Percentiles rank a stretch among this genome's conserved stretches.
phyloP scores from a whole-genome alignment of 176 grass and related monocot species.

The Miscanthus lutarioriparius region DNA sequence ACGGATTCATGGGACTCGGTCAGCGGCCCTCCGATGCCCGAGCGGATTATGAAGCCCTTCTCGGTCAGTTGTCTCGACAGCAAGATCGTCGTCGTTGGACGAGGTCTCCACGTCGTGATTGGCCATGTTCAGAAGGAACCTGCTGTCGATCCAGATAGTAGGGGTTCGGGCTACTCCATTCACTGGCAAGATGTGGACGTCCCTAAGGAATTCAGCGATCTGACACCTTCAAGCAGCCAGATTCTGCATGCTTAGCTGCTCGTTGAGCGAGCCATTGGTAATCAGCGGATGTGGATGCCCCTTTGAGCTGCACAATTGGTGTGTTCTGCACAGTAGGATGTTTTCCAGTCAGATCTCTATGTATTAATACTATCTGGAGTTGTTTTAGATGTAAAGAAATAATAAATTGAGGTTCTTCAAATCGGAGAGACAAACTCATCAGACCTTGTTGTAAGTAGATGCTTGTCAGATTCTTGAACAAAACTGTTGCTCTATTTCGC shows the following conservation, averaged over 20 bases:
- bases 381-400: conserved; percentile 26
- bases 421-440: conserved; percentile 2
- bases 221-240: conserved; percentile 83
- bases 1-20: conserved; percentile 72
- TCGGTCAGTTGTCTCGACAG: conserved; percentile 56
- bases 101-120: conserved; percentile 67
- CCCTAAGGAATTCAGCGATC: conserved; percentile 52
- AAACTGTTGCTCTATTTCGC: neutral
- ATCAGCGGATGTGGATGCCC: too few relatives aligned
- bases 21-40: conserved; percentile 55
- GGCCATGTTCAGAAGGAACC: conserved; percentile 56
- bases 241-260: conserved; percentile 69
- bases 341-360: neutral
- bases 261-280: neutral
- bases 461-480: neutral
- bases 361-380: neutral
- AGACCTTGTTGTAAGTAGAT: conserved; percentile 35
- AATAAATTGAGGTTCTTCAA: neutral
- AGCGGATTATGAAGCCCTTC: conserved; percentile 78
- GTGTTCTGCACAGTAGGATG: neutral
- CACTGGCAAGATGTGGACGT: conserved; percentile 75
- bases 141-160: conserved; percentile 5
- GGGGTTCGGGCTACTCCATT: conserved; percentile 48
- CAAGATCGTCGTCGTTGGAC: conserved; percentile 68
- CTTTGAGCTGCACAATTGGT: conserved; percentile 13